Conservation (phyloP, 768 basidiomycete genomes). For the Hemileccinum impolitum region DNA sequence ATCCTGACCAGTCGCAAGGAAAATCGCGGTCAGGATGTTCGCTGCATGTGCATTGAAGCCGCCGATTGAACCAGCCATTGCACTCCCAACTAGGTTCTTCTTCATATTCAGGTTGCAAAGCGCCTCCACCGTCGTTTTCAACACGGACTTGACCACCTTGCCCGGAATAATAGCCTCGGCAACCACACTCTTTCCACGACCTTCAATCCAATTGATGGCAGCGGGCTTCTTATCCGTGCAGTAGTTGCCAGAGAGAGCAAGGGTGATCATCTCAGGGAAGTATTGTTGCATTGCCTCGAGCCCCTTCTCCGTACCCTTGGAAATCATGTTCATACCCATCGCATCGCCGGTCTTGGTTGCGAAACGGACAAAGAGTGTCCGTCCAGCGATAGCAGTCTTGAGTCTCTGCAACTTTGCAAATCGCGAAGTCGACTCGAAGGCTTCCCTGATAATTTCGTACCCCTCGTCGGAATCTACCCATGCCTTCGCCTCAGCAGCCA, state of each 20-base stretch:
- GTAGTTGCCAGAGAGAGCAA: constrained; percentile 95
- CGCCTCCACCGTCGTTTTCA: constrained; percentile 93
- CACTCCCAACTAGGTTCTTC: constrained; percentile 97
- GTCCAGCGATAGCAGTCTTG: constrained; percentile 89
- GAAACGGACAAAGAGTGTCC: constrained; percentile 91
- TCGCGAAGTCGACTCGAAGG: constrained; percentile 92
- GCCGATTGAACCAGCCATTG: constrained; percentile 97
- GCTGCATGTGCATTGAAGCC: constrained; percentile 99
- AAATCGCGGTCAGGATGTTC: constrained; percentile 94
- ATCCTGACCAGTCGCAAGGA: constrained; percentile 96
- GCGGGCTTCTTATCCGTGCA: constrained; percentile 99
- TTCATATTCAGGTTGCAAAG: constrained; percentile 89
- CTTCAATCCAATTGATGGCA: constrained; percentile 99
- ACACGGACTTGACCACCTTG: constrained; percentile 77
- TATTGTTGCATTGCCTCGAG: constrained; percentile 70
- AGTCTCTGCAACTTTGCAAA: constrained; percentile 85
- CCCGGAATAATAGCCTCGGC: constrained; percentile 94
- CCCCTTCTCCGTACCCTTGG: constrained; percentile 95
- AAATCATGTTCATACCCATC: constrained; percentile 99
- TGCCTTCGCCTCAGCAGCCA: constrained; percentile 79
- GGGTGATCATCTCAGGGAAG: constrained; percentile 89
- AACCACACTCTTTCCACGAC: constrained; percentile 95
- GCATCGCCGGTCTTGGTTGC: constrained; percentile 95
- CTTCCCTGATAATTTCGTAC: constrained; percentile 66
- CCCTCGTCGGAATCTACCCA: constrained; percentile 89